Percentiles rank a stretch among this genome's conserved stretches.
Conservation (phyloP, 306 rosid genomes). For the Acacia melanoxylon region DNA sequence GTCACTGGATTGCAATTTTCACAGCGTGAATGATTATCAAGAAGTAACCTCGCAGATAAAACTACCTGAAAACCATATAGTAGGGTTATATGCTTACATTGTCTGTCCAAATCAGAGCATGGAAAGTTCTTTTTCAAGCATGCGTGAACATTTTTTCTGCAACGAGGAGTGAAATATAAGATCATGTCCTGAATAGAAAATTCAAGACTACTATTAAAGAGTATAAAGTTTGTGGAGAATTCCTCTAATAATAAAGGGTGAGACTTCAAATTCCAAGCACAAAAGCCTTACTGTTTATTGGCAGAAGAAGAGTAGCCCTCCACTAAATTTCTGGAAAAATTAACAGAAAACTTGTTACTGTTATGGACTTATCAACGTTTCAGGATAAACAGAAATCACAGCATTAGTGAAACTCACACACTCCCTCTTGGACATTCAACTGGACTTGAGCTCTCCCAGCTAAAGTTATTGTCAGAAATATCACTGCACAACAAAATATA, state of each 20-base stretch:
- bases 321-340: conserved; percentile 74
- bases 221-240: conserved; percentile 13
- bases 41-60: conserved; percentile 9
- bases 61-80: not conserved
- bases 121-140: conserved; percentile 80
- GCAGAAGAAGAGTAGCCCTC: conserved; percentile 76
- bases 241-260: not conserved
- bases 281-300: conserved; percentile 54
- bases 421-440: conserved; percentile 71
- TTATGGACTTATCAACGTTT: not conserved
- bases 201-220: conserved; percentile 16
- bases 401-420: conserved; percentile 56
- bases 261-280: conserved; percentile 27
- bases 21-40: not conserved
- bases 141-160: conserved; percentile 52
- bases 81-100: conserved; percentile 44
- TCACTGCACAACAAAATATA: conserved; percentile 65
- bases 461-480: conserved; percentile 76
- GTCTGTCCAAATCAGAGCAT: conserved; percentile 42
- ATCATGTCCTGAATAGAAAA: conserved; percentile 15
- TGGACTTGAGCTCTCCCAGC: conserved; percentile 71
- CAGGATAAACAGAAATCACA: conserved; percentile 3
- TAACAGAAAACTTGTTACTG: conserved; percentile 17
- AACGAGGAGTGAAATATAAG: conserved; percentile 19
- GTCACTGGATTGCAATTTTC: not conserved